Evolutionary conservation across 352 stramenopile genomes (phyloP).

Genomic region (Globisporangium middletonii): DNA sequence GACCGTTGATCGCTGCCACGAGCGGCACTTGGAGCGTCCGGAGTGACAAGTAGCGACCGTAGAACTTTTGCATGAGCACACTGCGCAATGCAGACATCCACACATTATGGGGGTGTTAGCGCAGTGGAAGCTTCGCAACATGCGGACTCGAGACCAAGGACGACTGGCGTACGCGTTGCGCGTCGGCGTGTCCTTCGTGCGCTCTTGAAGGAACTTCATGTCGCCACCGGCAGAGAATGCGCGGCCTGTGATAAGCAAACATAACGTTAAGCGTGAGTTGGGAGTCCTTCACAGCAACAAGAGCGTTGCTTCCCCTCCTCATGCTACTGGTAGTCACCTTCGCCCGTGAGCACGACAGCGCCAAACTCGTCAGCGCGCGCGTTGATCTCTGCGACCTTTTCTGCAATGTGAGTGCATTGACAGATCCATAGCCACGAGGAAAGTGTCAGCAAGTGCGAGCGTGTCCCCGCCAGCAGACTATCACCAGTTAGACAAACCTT

Average conservation of each 20-base stretch:
- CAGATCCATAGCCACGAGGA: background rate
- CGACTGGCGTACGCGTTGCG: constrained; percentile 45
- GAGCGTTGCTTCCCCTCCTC: background rate
- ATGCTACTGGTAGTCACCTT: constrained; percentile 18
- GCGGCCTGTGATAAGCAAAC: constrained; percentile 13
- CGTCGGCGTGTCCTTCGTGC: constrained; percentile 54
- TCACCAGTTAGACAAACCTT: constrained; percentile 21
- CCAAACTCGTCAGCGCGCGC: constrained; percentile 39
- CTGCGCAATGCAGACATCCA: constrained; percentile 8
- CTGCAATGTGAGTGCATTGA: constrained; percentile 10
- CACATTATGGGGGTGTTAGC: background rate
- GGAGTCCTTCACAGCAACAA: background rate
- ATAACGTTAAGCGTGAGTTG: no score
- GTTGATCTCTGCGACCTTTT: constrained; percentile 46
- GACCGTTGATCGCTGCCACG: constrained; percentile 83
- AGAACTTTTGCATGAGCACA: constrained; percentile 84
- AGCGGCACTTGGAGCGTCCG: constrained; percentile 74
- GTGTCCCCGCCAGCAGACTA: background rate
- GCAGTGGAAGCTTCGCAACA: background rate
- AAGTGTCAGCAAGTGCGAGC: no score
- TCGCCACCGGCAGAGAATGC: constrained; percentile 87
- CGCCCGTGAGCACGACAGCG: constrained; percentile 72
- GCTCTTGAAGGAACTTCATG: constrained; percentile 70
- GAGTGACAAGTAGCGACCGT: constrained; percentile 71
- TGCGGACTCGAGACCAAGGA: no score